Base-by-base conservation (phyloP, 805 yeast genomes). In the Yarrowia divulgata region DNA sequence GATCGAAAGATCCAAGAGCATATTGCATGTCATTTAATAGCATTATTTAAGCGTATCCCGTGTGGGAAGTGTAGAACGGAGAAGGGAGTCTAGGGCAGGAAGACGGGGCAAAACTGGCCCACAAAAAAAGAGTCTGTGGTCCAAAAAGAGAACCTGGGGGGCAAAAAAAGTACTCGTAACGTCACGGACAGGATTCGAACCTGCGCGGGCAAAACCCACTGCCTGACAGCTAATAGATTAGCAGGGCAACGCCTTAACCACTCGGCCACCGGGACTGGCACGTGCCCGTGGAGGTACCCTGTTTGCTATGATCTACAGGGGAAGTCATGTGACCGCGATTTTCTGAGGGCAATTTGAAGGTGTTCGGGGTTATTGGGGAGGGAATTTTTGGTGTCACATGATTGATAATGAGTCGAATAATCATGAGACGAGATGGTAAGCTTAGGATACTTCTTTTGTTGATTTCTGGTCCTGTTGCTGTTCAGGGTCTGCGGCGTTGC, bases 171-270 rank as follows among this genome's bases (percentile, higher is more conserved):
- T 85, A 85, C 82, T 85, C 81, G 81, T 90, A 90, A 91, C 96
- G 90, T 90, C 90, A 91, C 96, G 90, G 96, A 91, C 97, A 92
- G 96, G 97, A 91, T 91, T 91, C 97, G 97, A 91, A 91, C 97
- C 96, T 92, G 97, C 97, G 97, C 88, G 86, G 89, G 91, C 87
- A 88, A 84, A 88, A 87, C 91, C 89, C 91, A 88, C 87, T 87
- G 90, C 91, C 92, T 69, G 8, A 60, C 66, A 60, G 46, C 66
- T 60, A 60, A 60, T n/a, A 32, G 13, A 60, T 60, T 60, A 60
- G 66, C 66, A 60, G 66, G 66, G 52, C 66, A 60, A 60, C 66
- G 66, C 66, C 66, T 60, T 60, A 60, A 60, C 66, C 66, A 60
- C 66, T 60, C 66, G 66, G 66, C 66, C 66, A 60, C 66, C 66